These are phyloP conservation scores for Fomitopsis pinicola DNA, from an alignment of 1,284 basidiomycete species.

Conservation along the genomic window DNA sequence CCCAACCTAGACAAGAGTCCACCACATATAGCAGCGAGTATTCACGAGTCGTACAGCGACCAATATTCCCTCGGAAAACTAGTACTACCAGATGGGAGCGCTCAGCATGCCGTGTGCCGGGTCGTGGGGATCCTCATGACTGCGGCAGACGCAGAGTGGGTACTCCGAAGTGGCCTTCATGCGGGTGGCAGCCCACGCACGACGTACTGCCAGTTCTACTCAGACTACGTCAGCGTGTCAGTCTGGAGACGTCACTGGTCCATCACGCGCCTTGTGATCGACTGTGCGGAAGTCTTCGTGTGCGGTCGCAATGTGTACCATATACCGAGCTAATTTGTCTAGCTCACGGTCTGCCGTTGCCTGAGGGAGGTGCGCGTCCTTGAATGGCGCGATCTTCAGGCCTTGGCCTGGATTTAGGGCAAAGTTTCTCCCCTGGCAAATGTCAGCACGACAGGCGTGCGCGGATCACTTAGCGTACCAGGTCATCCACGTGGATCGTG, in stretches of 20 bases:
- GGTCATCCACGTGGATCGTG: constrained; percentile 86
- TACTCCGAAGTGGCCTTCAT: neutral
- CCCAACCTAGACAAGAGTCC: no score
- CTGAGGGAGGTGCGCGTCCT: constrained; percentile 64
- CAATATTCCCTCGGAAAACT: no score
- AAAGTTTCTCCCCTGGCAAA: constrained; percentile 69
- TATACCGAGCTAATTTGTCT: constrained; percentile 57
- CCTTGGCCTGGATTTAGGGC: constrained; percentile 84
- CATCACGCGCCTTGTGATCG: constrained; percentile 51
- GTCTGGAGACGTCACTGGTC: neutral
- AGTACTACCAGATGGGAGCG: no score
- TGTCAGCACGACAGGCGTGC: neutral
- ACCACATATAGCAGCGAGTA: no score
- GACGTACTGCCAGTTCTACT: constrained; percentile 27
- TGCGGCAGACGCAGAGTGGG: neutral
- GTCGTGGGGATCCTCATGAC: no score
- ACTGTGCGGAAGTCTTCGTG: constrained; percentile 50
- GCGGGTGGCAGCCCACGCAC: constrained; percentile 16
- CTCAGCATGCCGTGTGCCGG: no score
- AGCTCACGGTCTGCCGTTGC: constrained; percentile 66
- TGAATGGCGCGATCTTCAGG: constrained; percentile 80
- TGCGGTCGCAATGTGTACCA: constrained; percentile 52
- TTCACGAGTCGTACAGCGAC: no score
- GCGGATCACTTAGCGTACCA: constrained; percentile 38
- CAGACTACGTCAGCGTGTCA: neutral